These are phyloP conservation scores for Phytophthora podocarpi DNA, from an alignment of 352 stramenopile genomes.

Conservation along the genomic window DNA sequence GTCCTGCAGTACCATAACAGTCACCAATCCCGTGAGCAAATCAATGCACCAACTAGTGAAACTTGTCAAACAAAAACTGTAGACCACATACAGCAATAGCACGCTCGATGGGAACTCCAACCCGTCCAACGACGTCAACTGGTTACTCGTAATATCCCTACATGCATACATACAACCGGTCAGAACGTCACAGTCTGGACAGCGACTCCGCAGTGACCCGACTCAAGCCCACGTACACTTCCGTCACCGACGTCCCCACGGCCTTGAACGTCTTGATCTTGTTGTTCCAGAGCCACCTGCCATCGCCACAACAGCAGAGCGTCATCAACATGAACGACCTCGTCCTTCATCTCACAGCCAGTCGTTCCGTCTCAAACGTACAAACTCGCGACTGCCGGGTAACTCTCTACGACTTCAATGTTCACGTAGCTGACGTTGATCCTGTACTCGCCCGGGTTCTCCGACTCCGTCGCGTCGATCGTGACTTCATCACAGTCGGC, in stretches of 20 bases:
- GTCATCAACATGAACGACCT: background rate
- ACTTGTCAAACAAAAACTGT: constrained; percentile 13
- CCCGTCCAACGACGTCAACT: constrained; percentile 33
- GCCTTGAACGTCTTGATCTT: constrained; percentile 45
- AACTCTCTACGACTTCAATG: constrained; percentile 35
- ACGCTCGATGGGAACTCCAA: constrained; percentile 33
- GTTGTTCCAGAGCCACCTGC: constrained; percentile 51
- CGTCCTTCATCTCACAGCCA: no score
- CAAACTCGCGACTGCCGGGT: constrained; percentile 33
- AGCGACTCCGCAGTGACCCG: no score
- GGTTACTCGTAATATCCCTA: constrained; percentile 35
- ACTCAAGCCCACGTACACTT: no score
- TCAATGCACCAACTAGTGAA: background rate
- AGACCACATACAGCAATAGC: constrained; percentile 22
- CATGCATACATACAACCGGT: constrained; percentile 2
- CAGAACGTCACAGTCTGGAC: constrained; percentile 9
- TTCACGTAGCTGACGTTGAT: constrained; percentile 39
- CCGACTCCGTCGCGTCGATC: constrained; percentile 20
- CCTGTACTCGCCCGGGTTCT: constrained; percentile 29
- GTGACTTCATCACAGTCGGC: constrained; percentile 31
- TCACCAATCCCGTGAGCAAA: constrained; percentile 14
- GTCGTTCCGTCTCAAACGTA: constrained; percentile 4
- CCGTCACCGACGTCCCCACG: constrained; percentile 35
- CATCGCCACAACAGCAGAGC: background rate
- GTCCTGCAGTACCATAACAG: constrained; percentile 11